Conservation (phyloP, 805 yeast genomes). For the Wilhelminamyces savonicus region DNA sequence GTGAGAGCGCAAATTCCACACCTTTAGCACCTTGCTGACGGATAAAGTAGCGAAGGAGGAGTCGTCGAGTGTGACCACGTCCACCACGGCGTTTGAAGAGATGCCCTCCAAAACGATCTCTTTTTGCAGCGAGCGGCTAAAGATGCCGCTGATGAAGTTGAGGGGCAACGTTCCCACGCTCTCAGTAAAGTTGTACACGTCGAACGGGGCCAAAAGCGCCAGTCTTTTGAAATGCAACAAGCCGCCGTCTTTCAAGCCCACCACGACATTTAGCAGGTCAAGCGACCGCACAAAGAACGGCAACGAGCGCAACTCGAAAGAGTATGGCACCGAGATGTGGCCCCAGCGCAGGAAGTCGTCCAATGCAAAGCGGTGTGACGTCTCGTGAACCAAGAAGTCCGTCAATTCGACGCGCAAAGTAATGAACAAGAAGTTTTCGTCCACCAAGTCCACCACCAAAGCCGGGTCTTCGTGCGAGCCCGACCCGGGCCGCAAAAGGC, state of each 20-base stretch:
- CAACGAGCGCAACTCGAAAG: conserved; percentile 34
- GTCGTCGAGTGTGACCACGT: conserved; percentile 30
- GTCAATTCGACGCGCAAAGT: conserved; percentile 39
- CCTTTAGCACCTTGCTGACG: conserved; percentile 45
- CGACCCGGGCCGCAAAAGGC: conserved; percentile 7
- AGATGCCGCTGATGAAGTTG: conserved; percentile 20
- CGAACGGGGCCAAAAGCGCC: conserved; percentile 27
- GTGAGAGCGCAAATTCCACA: conserved; percentile 51
- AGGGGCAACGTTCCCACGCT: conserved; percentile 25
- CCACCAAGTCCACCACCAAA: conserved; percentile 49
- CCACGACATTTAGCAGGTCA: conserved; percentile 40
- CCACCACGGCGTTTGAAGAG: conserved; percentile 38
- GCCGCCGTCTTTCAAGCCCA: conserved; percentile 74
- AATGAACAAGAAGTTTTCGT: conserved; percentile 44
- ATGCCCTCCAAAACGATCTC: conserved; percentile 26
- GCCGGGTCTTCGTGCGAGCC: conserved; percentile 16
- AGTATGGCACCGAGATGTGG: conserved; percentile 58
- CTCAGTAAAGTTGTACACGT: conserved; percentile 50
- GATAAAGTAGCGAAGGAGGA: conserved; percentile 44
- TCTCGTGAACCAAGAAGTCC: conserved; percentile 30
- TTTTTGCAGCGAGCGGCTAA: conserved; percentile 7
- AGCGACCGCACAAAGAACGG: conserved; percentile 51
- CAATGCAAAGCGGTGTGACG: conserved; percentile 13
- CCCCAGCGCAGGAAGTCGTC: conserved; percentile 53
- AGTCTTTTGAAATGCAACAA: conserved; percentile 47